Evolutionary conservation across 495 filamentous ascomycete species (phyloP).

Genomic region (Massariosphaeria phaeospora): DNA sequence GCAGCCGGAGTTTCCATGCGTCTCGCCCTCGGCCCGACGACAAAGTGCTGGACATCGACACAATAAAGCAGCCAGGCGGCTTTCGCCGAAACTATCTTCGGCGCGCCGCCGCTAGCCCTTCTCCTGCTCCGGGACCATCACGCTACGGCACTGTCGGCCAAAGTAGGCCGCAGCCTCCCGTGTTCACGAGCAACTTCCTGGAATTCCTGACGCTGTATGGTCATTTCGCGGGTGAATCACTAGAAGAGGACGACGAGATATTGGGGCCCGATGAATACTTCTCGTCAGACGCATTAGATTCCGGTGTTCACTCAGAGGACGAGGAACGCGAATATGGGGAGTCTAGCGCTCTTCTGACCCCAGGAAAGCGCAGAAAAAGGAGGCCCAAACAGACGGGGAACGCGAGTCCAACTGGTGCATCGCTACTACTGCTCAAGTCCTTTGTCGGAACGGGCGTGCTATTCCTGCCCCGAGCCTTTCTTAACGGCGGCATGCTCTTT

Average conservation of each 20-base stretch:
- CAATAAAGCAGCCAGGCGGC: slow-evolving; percentile 86
- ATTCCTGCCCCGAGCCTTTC: slow-evolving; percentile 85
- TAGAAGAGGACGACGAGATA: slow-evolving; percentile 92
- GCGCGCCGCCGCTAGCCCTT: slow-evolving; percentile 58
- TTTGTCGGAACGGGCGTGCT: slow-evolving; percentile 98
- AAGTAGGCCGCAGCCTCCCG: slow-evolving; percentile 48
- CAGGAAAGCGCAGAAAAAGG: slow-evolving; percentile 63
- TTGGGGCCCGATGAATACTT: slow-evolving; percentile 81
- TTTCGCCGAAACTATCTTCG: slow-evolving; percentile 86
- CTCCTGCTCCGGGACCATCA: slow-evolving; percentile 39
- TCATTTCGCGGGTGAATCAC: slow-evolving; percentile 92
- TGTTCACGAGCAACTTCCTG: slow-evolving; percentile 86
- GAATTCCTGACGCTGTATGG: slow-evolving; percentile 94
- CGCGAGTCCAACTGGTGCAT: slow-evolving; percentile 66
- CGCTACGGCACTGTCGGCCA: slow-evolving; percentile 40
- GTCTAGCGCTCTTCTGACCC: slow-evolving; percentile 71
- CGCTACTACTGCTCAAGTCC: slow-evolving; percentile 82
- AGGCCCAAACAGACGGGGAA: slow-evolving; percentile 67
- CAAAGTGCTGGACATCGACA: slow-evolving; percentile 73
- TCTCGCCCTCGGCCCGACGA: slow-evolving; percentile 69
- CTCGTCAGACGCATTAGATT: slow-evolving; percentile 59
- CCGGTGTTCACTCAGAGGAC: slow-evolving; percentile 46
- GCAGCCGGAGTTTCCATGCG: slow-evolving; percentile 81
- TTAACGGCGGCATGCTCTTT: slow-evolving; percentile 97
- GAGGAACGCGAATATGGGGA: slow-evolving; percentile 71